phyloP scores from a whole-genome alignment of 2,329 filamentous ascomycete genomes.

The Aspergillus unguis region DNA sequence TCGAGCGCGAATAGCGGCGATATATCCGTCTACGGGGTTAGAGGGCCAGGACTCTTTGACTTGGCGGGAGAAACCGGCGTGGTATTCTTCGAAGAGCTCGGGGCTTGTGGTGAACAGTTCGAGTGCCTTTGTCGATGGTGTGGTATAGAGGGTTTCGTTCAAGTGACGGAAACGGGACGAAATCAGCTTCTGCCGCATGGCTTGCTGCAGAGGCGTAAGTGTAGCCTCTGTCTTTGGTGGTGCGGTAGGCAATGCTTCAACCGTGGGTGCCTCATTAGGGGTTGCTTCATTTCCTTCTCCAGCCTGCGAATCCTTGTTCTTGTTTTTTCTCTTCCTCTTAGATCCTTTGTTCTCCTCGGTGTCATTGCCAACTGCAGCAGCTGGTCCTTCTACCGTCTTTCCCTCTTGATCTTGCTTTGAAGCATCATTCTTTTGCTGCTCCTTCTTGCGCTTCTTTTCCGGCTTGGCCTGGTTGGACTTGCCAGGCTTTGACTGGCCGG shows the following conservation, averaged over 20 bases:
- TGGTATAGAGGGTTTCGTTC: constrained; percentile 94
- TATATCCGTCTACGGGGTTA: constrained; percentile 89
- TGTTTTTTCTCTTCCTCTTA: constrained; percentile 34
- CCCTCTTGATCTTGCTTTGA: constrained; percentile 16
- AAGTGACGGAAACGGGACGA: constrained; percentile 95
- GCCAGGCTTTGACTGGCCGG: constrained; percentile 17
- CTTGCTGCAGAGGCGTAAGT: constrained; percentile 86
- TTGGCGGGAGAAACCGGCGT: constrained; percentile 92
- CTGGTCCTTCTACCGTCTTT: constrained; percentile 11
- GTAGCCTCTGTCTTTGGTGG: constrained; percentile 52
- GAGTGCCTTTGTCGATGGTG: constrained; percentile 78
- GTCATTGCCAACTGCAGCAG: constrained; percentile 13
- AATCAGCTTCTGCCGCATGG: constrained; percentile 92
- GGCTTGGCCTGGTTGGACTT: constrained; percentile 12
- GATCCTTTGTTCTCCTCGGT: constrained; percentile 23
- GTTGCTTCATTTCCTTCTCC: constrained; percentile 18
- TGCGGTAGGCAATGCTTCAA: constrained; percentile 30
- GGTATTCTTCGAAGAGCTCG: constrained; percentile 94
- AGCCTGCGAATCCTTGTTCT: constrained; percentile 24
- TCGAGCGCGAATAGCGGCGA: constrained; percentile 66
- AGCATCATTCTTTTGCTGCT: constrained; percentile 25
- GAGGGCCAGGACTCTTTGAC: constrained; percentile 88
- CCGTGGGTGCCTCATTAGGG: constrained; percentile 11
- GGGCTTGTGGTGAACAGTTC: constrained; percentile 78
- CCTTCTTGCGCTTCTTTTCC: constrained; percentile 27